These are phyloP conservation scores for Bipolaris cookei DNA, from an alignment of 2,329 filamentous ascomycete species.

Conservation along the genomic window DNA sequence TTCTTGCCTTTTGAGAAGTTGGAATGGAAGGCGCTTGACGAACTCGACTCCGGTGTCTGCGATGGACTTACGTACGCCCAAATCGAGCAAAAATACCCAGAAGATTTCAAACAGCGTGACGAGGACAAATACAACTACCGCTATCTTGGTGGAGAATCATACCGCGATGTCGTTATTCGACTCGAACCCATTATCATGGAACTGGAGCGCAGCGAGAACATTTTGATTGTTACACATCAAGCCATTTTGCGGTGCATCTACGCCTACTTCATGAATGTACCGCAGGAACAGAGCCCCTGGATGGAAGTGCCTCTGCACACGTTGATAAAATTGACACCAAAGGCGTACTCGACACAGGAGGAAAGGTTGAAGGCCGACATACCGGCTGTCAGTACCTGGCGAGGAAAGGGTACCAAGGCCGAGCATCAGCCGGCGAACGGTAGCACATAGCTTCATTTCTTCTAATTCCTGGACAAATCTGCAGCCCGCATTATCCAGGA, in stretches of 20 bases:
- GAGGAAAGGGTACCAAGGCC: constrained; percentile 89
- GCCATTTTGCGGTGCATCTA: constrained; percentile 97
- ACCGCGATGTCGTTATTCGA: constrained; percentile 95
- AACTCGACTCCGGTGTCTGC: constrained; percentile 95
- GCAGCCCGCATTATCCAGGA: constrained; percentile 11
- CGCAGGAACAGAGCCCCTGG: constrained; percentile 92
- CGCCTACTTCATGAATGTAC: constrained; percentile 97
- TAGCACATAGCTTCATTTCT: constrained; percentile 28
- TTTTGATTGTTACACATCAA: constrained; percentile 97
- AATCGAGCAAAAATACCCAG: constrained; percentile 87
- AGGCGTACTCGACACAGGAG: constrained; percentile 92
- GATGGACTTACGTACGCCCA: constrained; percentile 96
- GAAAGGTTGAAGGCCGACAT: constrained; percentile 89
- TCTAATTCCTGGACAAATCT: constrained; percentile 19
- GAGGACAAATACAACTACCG: constrained; percentile 99
- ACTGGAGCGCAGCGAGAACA: constrained; percentile 92
- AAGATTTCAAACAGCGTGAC: constrained; percentile 93
- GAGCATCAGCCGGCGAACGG: constrained; percentile 70
- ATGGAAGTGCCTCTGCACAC: constrained; percentile 98
- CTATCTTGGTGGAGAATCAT: constrained; percentile 93
- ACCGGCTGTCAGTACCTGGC: constrained; percentile 93
- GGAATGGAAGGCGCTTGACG: constrained; percentile 98
- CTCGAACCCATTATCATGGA: constrained; percentile 99
- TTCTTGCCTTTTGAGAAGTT: constrained; percentile 92
- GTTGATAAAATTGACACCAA: constrained; percentile 92